These are phyloP conservation scores for Orobanche coerulescens DNA, from an alignment of 257 asterid species.

Conservation along the genomic window DNA sequence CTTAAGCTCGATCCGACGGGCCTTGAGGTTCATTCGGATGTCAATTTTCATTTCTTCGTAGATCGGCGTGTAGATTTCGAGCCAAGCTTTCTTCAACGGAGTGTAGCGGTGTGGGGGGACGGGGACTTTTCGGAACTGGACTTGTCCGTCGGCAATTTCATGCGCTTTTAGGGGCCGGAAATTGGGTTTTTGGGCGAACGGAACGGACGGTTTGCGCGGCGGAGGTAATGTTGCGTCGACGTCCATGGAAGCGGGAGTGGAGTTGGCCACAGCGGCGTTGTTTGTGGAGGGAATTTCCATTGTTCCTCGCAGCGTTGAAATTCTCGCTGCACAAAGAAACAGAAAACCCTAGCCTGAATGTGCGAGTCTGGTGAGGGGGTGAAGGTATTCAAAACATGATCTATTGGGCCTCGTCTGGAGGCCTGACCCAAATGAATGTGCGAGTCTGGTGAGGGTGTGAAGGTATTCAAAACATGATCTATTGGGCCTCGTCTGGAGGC, in stretches of 20 bases:
- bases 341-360: no score
- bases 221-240: slow-evolving; percentile 26
- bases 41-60: slow-evolving; percentile 74
- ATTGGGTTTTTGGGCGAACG: slow-evolving; percentile 46
- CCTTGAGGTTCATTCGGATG: slow-evolving; percentile 77
- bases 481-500: no score
- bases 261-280: no score
- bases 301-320: neutral
- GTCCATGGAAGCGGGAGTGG: no score
- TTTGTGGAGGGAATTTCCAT: neutral
- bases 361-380: no score
- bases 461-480: no score
- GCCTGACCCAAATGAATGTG: no score
- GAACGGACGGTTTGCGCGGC: slow-evolving; percentile 18
- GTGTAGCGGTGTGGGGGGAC: slow-evolving; percentile 83
- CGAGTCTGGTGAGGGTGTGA: no score
- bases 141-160: slow-evolving; percentile 63
- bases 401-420: no score
- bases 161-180: slow-evolving; percentile 68
- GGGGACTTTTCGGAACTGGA: slow-evolving; percentile 68
- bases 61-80: slow-evolving; percentile 70
- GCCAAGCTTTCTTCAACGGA: slow-evolving; percentile 71
- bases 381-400: no score
- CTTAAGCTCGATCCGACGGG: slow-evolving; percentile 75
- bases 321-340: no score